phyloP scores from a whole-genome alignment of 441 rosid species.

The Hura crepitans region DNA sequence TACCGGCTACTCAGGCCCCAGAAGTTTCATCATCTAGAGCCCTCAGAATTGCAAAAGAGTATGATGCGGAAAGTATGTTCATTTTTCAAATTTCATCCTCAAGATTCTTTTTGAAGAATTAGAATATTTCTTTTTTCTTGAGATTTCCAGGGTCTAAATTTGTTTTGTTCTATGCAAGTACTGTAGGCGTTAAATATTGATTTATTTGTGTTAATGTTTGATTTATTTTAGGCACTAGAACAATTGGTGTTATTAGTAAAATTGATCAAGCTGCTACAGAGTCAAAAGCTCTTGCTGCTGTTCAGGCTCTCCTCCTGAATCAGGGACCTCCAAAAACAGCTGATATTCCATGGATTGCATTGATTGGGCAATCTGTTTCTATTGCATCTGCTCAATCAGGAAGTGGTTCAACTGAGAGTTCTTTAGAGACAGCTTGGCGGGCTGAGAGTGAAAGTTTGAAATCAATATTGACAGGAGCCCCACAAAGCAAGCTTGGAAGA shows the following conservation, averaged over 20 bases:
- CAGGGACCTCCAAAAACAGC: slow-evolving; percentile 87
- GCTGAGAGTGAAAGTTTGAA: slow-evolving; percentile 92
- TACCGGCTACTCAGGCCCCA: slow-evolving; percentile 81
- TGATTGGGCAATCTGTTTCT: slow-evolving; percentile 90
- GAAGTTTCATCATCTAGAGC: slow-evolving; percentile 87
- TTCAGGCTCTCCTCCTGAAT: slow-evolving; percentile 77
- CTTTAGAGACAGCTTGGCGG: slow-evolving; percentile 94
- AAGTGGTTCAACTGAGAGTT: slow-evolving; percentile 59
- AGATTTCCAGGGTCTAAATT: not conserved
- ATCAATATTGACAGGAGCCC: slow-evolving; percentile 74
- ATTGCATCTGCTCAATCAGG: slow-evolving; percentile 83
- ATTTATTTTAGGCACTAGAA: slow-evolving; percentile 66
- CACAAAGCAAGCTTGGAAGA: slow-evolving; percentile 87
- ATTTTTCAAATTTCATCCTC: slow-evolving; percentile 16
- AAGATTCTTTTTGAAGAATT: not conserved
- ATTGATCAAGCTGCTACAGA: slow-evolving; percentile 91
- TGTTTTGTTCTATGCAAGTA: not conserved
- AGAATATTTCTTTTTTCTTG: not conserved
- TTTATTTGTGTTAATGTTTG: not conserved
- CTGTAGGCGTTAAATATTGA: not conserved
- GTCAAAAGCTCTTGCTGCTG: slow-evolving; percentile 84
- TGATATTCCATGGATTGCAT: slow-evolving; percentile 93
- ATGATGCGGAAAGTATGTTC: slow-evolving; percentile 71
- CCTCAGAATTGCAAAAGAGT: slow-evolving; percentile 80
- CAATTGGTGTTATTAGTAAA: slow-evolving; percentile 81